Evolutionary conservation across 2,329 filamentous ascomycete genomes (phyloP).

Genomic region (Elsinoe arachidis): DNA sequence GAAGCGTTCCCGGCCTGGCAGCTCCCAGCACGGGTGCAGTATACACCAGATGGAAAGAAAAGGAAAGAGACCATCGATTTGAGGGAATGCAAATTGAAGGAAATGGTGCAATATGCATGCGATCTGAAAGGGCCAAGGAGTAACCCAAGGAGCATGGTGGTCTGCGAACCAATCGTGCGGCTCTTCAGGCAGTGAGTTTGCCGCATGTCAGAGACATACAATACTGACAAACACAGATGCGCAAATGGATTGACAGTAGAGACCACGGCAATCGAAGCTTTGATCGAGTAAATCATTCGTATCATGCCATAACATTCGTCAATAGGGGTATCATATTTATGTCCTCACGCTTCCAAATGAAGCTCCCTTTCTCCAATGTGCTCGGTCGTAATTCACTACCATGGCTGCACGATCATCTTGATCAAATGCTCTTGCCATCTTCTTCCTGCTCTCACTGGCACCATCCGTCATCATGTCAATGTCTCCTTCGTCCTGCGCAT

Average conservation of each 20-base stretch:
- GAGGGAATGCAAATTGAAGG: constrained; percentile 47
- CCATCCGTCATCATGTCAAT: constrained; percentile 25
- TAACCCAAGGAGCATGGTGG: constrained; percentile 33
- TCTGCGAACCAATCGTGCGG: constrained; percentile 50
- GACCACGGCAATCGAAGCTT: constrained; percentile 38
- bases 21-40: constrained; percentile 45
- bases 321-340: constrained; percentile 1
- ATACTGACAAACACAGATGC: constrained; percentile 31
- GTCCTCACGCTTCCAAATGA: constrained; percentile 11
- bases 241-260: constrained; percentile 50
- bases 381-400: constrained; percentile 52
- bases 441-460: constrained; percentile 21
- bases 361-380: constrained; percentile 46
- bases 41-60: constrained; percentile 41
- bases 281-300: background rate
- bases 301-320: background rate
- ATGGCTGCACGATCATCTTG: constrained; percentile 29
- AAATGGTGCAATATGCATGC: constrained; percentile 56
- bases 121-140: constrained; percentile 40
- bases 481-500: constrained; percentile 15
- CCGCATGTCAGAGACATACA: constrained; percentile 4
- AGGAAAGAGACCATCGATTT: constrained; percentile 47
- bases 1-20: constrained; percentile 44
- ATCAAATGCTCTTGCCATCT: constrained; percentile 21
- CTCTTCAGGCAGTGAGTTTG: constrained; percentile 49